Base-by-base conservation (phyloP, 2,329 filamentous ascomycete species). In the Endothia cerciana region DNA sequence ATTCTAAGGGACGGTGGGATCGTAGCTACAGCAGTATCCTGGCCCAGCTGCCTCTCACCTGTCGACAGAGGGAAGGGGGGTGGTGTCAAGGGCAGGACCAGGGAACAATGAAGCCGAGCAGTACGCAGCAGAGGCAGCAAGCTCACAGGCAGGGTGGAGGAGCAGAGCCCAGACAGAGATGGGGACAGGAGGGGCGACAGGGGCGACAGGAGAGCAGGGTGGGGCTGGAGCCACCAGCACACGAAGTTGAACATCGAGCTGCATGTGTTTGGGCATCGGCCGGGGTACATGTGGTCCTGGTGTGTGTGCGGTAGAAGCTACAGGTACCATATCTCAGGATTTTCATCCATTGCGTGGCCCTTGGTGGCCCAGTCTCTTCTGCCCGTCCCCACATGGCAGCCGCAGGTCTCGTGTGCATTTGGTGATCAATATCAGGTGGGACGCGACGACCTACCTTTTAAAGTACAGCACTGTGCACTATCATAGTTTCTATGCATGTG, bases 321-420 rank as follows among this genome's bases (percentile, higher is more conserved):
- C n/a, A 41, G 36, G 55, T 58, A 59, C 38, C 22, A 7, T 15
- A 59, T 59, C 57, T 28, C 17, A 13, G 13, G 8, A 33, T 36
- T 36, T 45, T 28, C n/a, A 45, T 43, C 36, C 7, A 59, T 59
- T 59, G 57, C 57, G 57, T 43, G 57, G 57, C 57, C n/a, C 55
- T 41, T 40, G 55, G 55, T 25, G 55, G 33, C 55, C 57, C 25
- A 25, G 36, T 36, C 47, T 51, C 47, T 51, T 22, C 19, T 59
- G 33, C 40, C 13, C n/a, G 60, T 41, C 60, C 17, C 33, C 47
- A 51, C 60, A 40, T 22, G 10, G 47, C 33, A 55, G 33, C 60
- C 28, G 45, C 22, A n/a, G 7, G 56, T 19, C 36, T 43, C 22
- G 38, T 28, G 56, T 43, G 36, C 28, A n/a, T 36, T 55, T 28